These are phyloP conservation scores for Rutstroemia sp. DNA, from an alignment of 2,329 filamentous ascomycete genomes.

Conservation along the genomic window DNA sequence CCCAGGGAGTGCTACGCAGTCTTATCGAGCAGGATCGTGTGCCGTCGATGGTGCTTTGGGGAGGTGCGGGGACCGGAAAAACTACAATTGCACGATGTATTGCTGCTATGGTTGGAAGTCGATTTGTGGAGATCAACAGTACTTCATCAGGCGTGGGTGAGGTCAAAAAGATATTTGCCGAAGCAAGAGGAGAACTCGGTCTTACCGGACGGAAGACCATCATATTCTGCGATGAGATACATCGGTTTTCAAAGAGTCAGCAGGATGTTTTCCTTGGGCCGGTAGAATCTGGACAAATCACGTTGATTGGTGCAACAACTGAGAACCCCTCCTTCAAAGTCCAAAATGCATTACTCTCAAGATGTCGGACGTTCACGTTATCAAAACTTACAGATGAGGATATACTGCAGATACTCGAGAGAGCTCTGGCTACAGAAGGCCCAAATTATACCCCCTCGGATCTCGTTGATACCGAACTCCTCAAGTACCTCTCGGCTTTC, in stretches of 20 bases:
- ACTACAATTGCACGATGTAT: conserved; percentile 91
- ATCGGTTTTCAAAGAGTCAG: conserved; percentile 63
- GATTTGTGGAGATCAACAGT: conserved; percentile 94
- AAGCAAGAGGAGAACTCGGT: conserved; percentile 71
- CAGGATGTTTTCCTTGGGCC: conserved; percentile 93
- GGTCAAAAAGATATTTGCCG: conserved; percentile 84
- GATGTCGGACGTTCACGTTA: conserved; percentile 86
- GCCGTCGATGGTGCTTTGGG: conserved; percentile 95
- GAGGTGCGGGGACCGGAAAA: conserved; percentile 73
- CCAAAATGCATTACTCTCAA: conserved; percentile 75
- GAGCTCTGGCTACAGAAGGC: conserved; percentile 62
- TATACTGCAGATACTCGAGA: conserved; percentile 63
- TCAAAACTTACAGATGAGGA: conserved; percentile 66
- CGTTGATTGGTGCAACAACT: conserved; percentile 88
- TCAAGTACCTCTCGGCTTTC: conserved; percentile 77
- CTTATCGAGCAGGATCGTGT: conserved; percentile 81
- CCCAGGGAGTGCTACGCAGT: conserved; percentile 72
- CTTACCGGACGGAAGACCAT: conserved; percentile 88
- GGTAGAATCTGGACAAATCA: conserved; percentile 85
- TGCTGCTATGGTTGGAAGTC: conserved; percentile 69
- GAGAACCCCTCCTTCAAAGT: conserved; percentile 97
- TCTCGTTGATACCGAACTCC: conserved; percentile 68
- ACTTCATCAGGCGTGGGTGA: conserved; percentile 83
- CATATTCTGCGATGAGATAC: conserved; percentile 83
- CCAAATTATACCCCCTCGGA: conserved; percentile 34